Base-by-base conservation (phyloP, 352 stramenopile genomes). In the Globisporangium mamillatum region DNA sequence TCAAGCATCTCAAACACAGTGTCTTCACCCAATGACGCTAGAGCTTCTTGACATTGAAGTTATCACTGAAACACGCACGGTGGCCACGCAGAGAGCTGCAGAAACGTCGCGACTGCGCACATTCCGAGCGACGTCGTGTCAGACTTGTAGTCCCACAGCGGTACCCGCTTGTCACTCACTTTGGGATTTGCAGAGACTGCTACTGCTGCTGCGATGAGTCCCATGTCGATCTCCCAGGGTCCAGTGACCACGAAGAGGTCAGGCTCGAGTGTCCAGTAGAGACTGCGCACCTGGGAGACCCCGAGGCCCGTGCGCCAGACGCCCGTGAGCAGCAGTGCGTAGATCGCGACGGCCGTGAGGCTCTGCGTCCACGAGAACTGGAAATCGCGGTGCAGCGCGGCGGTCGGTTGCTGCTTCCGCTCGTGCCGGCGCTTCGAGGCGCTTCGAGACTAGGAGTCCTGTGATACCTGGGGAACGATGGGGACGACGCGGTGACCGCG, bases 331-430 rank as follows among this genome's bases (percentile, higher is more conserved):
- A 63, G 57, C 34, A 63, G 32, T n/a, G 32, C 32, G 57, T 52
- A 63, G 22, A 63, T 29, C 32, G 52, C 32, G 57, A 50, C 12
- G 32, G 34, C 34, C 20, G 25, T 32, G 8, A 52, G 20, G 9
- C 27, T 68, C 56, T 22, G 62, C 48, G 50, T 72, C 57, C 18
- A 29, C 27, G 55, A 61, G 16, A 46, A 22, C 27, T 46, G 27
- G 18, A 46, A 61, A 22, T 14, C 34, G 55, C 34, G 55, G 27
- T 61, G 41, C 8, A 63, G 58, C 22, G 58, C 34, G 12, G 25
- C 22, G 1, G 22, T 7, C 4, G 29, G 22, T n/a, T 14, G 36
- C 12, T 22, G 36, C 41, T 52, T 63, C 57, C 34, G 52, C 38
- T 63, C 8, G 2, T 1, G 1, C 44, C 18, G 9, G 1, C 12